Evolutionary conservation across 2,329 filamentous ascomycete species (phyloP).

Genomic region (Byssoonygena ceratinophila): DNA sequence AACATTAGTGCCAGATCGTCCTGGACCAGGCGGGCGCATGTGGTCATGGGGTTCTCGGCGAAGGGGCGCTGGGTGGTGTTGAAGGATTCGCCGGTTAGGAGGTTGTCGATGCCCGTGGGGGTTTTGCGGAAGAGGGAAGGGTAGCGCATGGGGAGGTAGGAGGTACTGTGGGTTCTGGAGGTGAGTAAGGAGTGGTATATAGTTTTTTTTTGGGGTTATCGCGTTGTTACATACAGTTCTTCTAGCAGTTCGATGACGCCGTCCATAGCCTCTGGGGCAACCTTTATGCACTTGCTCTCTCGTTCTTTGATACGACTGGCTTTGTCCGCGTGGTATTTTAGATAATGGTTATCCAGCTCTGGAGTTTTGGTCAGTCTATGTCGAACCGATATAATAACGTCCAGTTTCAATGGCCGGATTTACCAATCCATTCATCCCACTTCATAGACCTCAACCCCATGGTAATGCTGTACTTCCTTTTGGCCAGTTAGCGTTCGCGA

Average conservation of each 20-base stretch:
- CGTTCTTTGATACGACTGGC: conserved; percentile 55
- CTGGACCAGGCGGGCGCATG: conserved; percentile 60
- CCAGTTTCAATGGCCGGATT: neutral
- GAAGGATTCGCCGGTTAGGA: conserved; percentile 61
- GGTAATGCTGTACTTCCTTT: conserved; percentile 57
- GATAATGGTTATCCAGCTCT: conserved; percentile 72
- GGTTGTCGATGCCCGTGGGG: conserved; percentile 53
- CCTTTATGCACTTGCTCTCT: conserved; percentile 56
- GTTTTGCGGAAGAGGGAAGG: conserved; percentile 59
- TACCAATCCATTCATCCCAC: conserved; percentile 62
- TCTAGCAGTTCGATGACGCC: conserved; percentile 67
- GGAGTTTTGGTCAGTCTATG: neutral
- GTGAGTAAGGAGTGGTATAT: neutral
- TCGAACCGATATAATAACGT: neutral
- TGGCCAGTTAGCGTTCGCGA: neutral
- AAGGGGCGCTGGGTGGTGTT: conserved; percentile 55
- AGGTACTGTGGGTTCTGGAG: conserved; percentile 25
- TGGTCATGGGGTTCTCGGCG: conserved; percentile 67
- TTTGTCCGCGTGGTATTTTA: conserved; percentile 63
- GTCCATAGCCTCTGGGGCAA: conserved; percentile 58
- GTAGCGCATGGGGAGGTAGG: conserved; percentile 65
- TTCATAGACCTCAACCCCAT: conserved; percentile 64
- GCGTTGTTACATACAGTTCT: conserved; percentile 44
- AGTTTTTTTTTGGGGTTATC: neutral
- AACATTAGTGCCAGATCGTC: conserved; percentile 81